Evolutionary conservation across 2,329 filamentous ascomycete genomes (phyloP), one percentile per base, ranked within the genome.

Genomic region (Tolypocladium ophioglossoides): DNA sequence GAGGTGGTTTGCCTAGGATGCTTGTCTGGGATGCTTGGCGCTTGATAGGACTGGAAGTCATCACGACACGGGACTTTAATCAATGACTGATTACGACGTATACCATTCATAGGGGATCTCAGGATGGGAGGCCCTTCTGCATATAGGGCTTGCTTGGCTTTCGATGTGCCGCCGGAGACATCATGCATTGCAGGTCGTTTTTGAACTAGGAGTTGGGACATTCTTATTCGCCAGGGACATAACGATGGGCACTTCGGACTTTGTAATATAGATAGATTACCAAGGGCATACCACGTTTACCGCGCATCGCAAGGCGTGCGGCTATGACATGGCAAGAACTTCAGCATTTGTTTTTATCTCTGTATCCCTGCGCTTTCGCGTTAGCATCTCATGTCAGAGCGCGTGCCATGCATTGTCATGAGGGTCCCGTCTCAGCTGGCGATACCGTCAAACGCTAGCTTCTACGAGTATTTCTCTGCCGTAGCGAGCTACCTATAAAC

Each of bases 1-100:
- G 83, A 87, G 50, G 78, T 86, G 6, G 78, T 82, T 55, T 89
- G 85, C 62, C 67, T 86, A 50, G 82, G 82, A 1, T 88, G 85
- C 59, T 70, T 85, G 41, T 72, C 72, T 11, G 64, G 69, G 2
- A 70, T 74, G 64, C 71, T 73, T 54, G 68, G 69, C 16, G 62
- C 67, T 10, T 74, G 66, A 66, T 52, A 41, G 24, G 40, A 14
- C 7, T 10, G 8, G n/a, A 37, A 39, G 50, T 22, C 20, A 38
- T 38, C 20, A 39, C n/a, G 24, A 52, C 30, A 46, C 44, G 18
- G 24, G 39, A 40, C 16, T 47, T 47, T 57, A 24, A 57, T 50
- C 52, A 59, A 57, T 50, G 53, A 59, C 30, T 52, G 16, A 59
- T 40, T 55, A 58, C 39, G 32, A 39, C 35, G 34, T 24, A 51